Conservation (phyloP, 1,284 basidiomycete species). For the Athelia psychrophila region DNA sequence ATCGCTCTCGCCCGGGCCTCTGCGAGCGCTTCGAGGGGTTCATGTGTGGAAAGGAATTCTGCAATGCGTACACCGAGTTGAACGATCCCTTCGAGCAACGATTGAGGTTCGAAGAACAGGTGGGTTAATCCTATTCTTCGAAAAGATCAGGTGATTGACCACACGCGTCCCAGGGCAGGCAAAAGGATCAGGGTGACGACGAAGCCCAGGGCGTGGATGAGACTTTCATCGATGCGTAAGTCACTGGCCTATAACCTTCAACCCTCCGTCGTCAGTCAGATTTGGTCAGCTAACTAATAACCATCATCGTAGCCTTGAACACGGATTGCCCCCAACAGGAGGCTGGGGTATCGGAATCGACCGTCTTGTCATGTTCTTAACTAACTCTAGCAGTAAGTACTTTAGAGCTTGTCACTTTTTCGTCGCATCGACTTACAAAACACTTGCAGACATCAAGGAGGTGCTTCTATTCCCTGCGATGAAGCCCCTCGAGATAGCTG, state of each 20-base stretch:
- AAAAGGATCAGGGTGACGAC: slow-evolving; percentile 97
- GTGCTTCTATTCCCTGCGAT: slow-evolving; percentile 89
- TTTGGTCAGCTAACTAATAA: slow-evolving; percentile 3
- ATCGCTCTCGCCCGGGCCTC: slow-evolving; percentile 89
- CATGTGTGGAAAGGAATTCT: slow-evolving; percentile 98
- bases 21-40: slow-evolving; percentile 99
- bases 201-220: slow-evolving; percentile 98
- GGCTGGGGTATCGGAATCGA: slow-evolving; percentile 97
- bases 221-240: slow-evolving; percentile 88
- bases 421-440: slow-evolving; percentile 14
- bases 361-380: slow-evolving; percentile 94
- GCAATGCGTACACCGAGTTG: slow-evolving; percentile 98
- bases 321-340: slow-evolving; percentile 96
- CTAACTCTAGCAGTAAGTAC: slow-evolving; percentile 81
- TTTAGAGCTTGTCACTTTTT: neutral
- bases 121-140: slow-evolving; percentile 18
- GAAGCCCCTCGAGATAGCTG: slow-evolving; percentile 67
- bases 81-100: slow-evolving; percentile 98
- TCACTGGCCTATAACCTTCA: too few species aligned
- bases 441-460: slow-evolving; percentile 78
- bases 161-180: slow-evolving; percentile 52
- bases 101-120: slow-evolving; percentile 94
- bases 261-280: too few species aligned
- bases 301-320: slow-evolving; percentile 70
- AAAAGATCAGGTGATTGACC: slow-evolving; percentile 3